Evolutionary conservation across 83 land plant genomes (phyloP).

Genomic region (Diphasiastrum complanatum): DNA sequence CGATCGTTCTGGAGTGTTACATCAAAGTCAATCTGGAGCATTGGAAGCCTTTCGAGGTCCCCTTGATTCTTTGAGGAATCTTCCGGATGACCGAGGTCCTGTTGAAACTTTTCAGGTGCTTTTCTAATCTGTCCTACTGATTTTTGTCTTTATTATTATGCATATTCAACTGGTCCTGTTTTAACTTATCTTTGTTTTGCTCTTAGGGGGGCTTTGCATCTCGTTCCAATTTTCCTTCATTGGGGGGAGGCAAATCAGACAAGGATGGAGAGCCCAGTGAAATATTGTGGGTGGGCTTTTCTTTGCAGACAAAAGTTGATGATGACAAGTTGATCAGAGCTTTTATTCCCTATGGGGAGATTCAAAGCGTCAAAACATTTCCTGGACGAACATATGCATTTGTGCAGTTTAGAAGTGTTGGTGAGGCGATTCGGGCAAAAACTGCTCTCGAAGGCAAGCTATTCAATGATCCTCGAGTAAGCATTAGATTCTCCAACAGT

Average conservation of each 20-base stretch:
- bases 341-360: constrained; percentile 73
- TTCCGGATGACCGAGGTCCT: background rate
- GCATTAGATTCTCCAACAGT: constrained; percentile 54
- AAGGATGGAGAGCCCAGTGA: constrained; percentile 49
- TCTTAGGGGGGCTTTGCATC: too few species aligned
- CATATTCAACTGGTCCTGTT: background rate
- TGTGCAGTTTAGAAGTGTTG: constrained; percentile 66
- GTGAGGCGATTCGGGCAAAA: constrained; percentile 74
- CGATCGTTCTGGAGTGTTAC: too few species aligned
- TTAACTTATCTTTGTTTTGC: too few species aligned
- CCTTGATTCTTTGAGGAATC: too few species aligned
- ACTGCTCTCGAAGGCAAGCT: constrained; percentile 66
- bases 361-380: constrained; percentile 58
- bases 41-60: too few species aligned
- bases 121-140: background rate
- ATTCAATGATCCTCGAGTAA: constrained; percentile 66
- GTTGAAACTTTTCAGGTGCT: background rate
- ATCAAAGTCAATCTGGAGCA: background rate
- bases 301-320: constrained; percentile 54
- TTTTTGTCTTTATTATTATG: background rate
- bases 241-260: constrained; percentile 19
- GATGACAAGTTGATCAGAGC: constrained; percentile 65
- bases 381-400: constrained; percentile 52
- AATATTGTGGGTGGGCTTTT: constrained; percentile 63
- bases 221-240: too few species aligned